Evolutionary conservation across 2,329 filamentous ascomycete genomes (phyloP).

Genomic region (Fusarium sp.): DNA sequence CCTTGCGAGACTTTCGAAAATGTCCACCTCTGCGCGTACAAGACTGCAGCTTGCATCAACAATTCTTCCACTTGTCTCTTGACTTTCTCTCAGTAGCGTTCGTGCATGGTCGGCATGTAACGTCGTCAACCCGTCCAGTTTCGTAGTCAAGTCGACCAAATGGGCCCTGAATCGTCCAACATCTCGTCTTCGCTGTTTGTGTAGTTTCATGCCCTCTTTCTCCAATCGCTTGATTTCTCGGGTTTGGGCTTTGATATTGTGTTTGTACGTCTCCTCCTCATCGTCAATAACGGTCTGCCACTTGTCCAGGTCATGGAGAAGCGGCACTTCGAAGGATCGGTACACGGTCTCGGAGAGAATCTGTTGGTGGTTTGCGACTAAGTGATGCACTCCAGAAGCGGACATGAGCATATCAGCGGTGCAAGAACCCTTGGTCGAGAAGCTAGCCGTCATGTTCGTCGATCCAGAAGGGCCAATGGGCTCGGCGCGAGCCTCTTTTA

Average conservation of each 20-base stretch:
- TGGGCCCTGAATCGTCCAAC: conserved; percentile 72
- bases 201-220: conserved; percentile 72
- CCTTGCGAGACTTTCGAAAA: conserved; percentile 73
- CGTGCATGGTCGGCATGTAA: conserved; percentile 72
- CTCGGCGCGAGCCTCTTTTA: conserved; percentile 74
- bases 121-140: conserved; percentile 71
- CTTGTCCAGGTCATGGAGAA: conserved; percentile 76
- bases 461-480: conserved; percentile 57
- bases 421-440: conserved; percentile 63
- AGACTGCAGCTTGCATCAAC: conserved; percentile 74
- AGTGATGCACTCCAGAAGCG: conserved; percentile 73
- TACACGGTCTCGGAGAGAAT: conserved; percentile 77
- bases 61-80: conserved; percentile 72
- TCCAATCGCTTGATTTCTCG: conserved; percentile 73
- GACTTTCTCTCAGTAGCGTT: conserved; percentile 70
- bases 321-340: conserved; percentile 74
- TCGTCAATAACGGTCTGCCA: conserved; percentile 74
- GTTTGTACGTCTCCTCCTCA: conserved; percentile 71
- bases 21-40: conserved; percentile 76
- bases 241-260: conserved; percentile 65
- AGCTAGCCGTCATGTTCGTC: conserved; percentile 59
- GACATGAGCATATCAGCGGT: conserved; percentile 73
- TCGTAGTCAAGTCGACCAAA: conserved; percentile 71
- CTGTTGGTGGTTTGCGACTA: conserved; percentile 77
- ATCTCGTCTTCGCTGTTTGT: conserved; percentile 69